Base-by-base conservation (phyloP, 2,329 filamentous ascomycete genomes). In the Paecilomyces variotii region DNA sequence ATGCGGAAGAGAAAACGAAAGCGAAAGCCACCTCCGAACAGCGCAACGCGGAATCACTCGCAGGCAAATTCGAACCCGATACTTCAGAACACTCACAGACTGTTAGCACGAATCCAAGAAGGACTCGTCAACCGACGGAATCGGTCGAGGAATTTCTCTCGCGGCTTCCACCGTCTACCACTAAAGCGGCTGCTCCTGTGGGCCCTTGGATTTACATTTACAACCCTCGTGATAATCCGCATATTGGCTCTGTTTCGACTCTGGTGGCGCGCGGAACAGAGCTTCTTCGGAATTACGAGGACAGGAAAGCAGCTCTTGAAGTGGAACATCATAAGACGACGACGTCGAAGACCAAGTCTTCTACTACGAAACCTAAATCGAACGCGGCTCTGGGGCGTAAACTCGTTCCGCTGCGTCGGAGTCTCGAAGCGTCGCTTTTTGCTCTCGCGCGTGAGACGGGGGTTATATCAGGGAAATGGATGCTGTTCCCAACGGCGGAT, bases 171-270 rank as follows among this genome's bases (percentile, higher is more conserved):
- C 89, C 90, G 0, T 80, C 81, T 2, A 87, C 81, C 1, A 89
- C 86, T 0, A 72, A 77, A 2, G 70, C 74, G 2, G 73, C 71
- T 0, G 66, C 39, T 19, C 39, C 66, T 0, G 64, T 74, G 0
- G 78, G 81, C 2, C 81, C 82, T 0, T 94, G 89, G 88, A 90
- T 96, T 54, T 91, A 82, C 76, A 82, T 89, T 50, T 82, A 80
- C 56, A 90, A 90, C 69, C 87, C 87, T 0, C 64, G 67, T 25
- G 56, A 77, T 76, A 60, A 67, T 70, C 73, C 72, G 14, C 62
- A 67, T 52, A 77, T 71, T 59, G 61, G 59, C 77, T 77, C 4
- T 45, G 67, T 83, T 0, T 61, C 69, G 0, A 72, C 78, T 0
- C 83, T 90, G 39, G 74, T 78, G 2, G 70, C 80, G 25, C 80